These are phyloP conservation scores for Exophiala viscosa DNA, from an alignment of 2,329 filamentous ascomycete species.

Conservation along the genomic window DNA sequence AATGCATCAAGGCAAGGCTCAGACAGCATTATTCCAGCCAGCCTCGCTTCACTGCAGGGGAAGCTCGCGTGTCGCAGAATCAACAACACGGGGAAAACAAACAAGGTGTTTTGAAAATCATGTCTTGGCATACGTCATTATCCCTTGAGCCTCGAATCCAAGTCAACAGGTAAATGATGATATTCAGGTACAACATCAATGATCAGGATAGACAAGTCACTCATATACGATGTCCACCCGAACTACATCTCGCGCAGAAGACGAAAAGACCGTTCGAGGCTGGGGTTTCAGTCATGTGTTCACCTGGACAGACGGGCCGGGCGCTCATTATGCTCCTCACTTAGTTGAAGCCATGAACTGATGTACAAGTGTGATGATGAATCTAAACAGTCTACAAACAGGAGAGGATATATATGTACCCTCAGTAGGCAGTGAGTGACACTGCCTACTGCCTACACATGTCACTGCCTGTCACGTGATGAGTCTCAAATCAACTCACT, in stretches of 20 bases:
- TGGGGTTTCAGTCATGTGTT: constrained; percentile 61
- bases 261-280: constrained; percentile 52
- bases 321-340: constrained; percentile 59
- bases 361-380: too few species aligned
- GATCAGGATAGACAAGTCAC: too few species aligned
- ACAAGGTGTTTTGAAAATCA: neutral
- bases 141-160: neutral
- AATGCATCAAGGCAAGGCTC: neutral
- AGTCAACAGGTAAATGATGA: neutral
- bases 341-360: too few species aligned
- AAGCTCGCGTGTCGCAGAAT: neutral
- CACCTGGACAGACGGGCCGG: constrained; percentile 58
- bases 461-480: too few species aligned
- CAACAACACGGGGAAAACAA: neutral
- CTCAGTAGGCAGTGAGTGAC: too few species aligned
- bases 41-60: neutral
- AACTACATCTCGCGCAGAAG: constrained; percentile 37
- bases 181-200: neutral
- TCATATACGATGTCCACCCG: constrained; percentile 5
- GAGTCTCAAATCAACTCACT: too few species aligned
- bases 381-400: too few species aligned
- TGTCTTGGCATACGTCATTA: neutral
- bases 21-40: neutral
- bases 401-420: too few species aligned
- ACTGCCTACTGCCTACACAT: too few species aligned